Conservation (phyloP, 2,329 filamentous ascomycete species). For the Fusarium avenaceum region DNA sequence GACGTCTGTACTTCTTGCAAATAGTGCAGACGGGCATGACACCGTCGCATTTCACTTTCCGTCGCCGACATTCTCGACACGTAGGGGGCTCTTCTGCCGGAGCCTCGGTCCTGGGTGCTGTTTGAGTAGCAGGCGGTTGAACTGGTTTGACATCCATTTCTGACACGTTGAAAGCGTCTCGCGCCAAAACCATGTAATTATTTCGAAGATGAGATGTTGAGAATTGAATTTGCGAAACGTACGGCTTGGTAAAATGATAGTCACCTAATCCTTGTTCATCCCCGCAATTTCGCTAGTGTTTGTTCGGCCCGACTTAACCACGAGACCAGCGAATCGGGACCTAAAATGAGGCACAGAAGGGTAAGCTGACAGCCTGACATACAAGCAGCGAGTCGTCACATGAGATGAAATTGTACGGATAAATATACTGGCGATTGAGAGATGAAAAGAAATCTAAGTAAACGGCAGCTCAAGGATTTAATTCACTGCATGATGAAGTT, state of each 20-base stretch:
- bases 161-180: not conserved
- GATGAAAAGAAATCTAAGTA: too few species aligned
- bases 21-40: slow-evolving; percentile 37
- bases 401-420: too few species aligned
- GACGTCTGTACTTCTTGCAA: slow-evolving; percentile 33
- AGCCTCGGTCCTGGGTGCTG: slow-evolving; percentile 8
- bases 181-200: not conserved
- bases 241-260: not conserved
- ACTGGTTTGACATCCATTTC: slow-evolving; percentile 20
- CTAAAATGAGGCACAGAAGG: not conserved
- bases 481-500: too few species aligned
- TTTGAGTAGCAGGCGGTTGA: slow-evolving; percentile 2
- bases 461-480: too few species aligned
- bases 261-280: slow-evolving; percentile 10
- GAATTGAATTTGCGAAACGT: slow-evolving; percentile 23
- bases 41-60: slow-evolving; percentile 38
- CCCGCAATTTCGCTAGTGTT: slow-evolving; percentile 26
- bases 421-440: too few species aligned
- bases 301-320: slow-evolving; percentile 30
- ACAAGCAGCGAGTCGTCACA: not conserved
- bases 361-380: slow-evolving; percentile 13
- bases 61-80: slow-evolving; percentile 38
- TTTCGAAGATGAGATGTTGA: slow-evolving; percentile 7
- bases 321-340: slow-evolving; percentile 11
- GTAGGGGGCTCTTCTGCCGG: slow-evolving; percentile 30